Evolutionary conservation across 495 filamentous ascomycete species (phyloP).

Genomic region (Opeltia flavorubescens): DNA sequence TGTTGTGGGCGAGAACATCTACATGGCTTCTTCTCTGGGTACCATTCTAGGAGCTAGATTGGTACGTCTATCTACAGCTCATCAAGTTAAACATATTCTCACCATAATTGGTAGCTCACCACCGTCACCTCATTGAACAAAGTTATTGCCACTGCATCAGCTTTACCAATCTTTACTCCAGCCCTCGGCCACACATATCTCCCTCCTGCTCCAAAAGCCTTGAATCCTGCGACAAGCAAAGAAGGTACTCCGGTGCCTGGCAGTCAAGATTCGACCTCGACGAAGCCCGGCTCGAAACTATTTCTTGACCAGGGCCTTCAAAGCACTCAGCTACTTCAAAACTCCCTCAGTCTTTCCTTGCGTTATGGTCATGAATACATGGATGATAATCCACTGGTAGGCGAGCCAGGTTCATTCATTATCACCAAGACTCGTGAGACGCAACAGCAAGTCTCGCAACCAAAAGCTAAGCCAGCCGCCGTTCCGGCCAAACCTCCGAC

Average conservation of each 20-base stretch:
- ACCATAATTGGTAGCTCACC: constrained; percentile 37
- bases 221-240: constrained; percentile 28
- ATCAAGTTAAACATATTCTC: constrained; percentile 1
- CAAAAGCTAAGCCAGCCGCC: constrained; percentile 5
- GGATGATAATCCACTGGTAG: constrained; percentile 80
- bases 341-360: constrained; percentile 50
- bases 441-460: constrained; percentile 4
- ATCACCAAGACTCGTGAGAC: constrained; percentile 37
- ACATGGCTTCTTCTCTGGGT: constrained; percentile 71
- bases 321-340: constrained; percentile 44
- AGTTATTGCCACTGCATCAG: constrained; percentile 45
- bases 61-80: constrained; percentile 29
- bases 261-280: constrained; percentile 21
- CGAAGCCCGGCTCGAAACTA: constrained; percentile 23
- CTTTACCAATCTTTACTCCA: constrained; percentile 58
- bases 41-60: constrained; percentile 66
- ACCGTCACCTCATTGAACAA: constrained; percentile 50
- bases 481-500: constrained; percentile 5
- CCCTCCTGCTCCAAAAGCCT: constrained; percentile 31
- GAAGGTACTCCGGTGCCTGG: constrained; percentile 50
- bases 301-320: constrained; percentile 21
- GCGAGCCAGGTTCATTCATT: constrained; percentile 76
- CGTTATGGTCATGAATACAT: constrained; percentile 66
- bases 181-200: constrained; percentile 61
- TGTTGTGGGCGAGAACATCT: constrained; percentile 71